Percentiles rank a stretch among this genome's conserved stretches.
Conservation (phyloP, 257 asterid species). For the Salvia miltiorrhiza region DNA sequence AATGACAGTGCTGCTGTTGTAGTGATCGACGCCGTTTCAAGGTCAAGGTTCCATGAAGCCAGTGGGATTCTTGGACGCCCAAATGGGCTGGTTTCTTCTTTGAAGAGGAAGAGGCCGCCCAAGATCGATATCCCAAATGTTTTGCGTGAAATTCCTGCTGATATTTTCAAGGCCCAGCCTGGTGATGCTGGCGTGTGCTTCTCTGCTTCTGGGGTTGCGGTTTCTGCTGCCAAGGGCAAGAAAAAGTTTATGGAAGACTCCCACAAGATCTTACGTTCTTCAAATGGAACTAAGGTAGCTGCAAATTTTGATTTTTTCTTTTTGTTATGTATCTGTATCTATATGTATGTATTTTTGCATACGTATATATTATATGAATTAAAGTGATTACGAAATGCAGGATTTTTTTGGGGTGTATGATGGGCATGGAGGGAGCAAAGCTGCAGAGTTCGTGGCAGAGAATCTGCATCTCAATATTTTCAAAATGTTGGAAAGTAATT, state of each 20-base stretch:
- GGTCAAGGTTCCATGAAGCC: background rate
- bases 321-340: background rate
- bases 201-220: slow-evolving; percentile 60
- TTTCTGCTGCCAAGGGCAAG: slow-evolving; percentile 72
- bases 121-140: slow-evolving; percentile 72
- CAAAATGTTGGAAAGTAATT: slow-evolving; percentile 43
- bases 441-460: slow-evolving; percentile 75
- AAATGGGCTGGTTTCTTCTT: slow-evolving; percentile 23
- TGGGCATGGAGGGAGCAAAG: slow-evolving; percentile 94
- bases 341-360: too few relatives aligned
- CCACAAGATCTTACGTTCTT: slow-evolving; percentile 46
- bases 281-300: slow-evolving; percentile 45
- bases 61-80: background rate
- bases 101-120: slow-evolving; percentile 84
- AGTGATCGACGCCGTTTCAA: slow-evolving; percentile 16
- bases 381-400: slow-evolving; percentile 30
- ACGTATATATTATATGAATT: background rate
- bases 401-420: slow-evolving; percentile 86
- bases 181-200: slow-evolving; percentile 36
- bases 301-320: background rate
- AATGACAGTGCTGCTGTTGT: background rate
- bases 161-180: slow-evolving; percentile 20
- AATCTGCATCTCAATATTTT: slow-evolving; percentile 64
- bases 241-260: slow-evolving; percentile 89
- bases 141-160: slow-evolving; percentile 50